phyloP scores from a whole-genome alignment of 192 early-diverging fungal species.

The Linnemannia schmuckeri region DNA sequence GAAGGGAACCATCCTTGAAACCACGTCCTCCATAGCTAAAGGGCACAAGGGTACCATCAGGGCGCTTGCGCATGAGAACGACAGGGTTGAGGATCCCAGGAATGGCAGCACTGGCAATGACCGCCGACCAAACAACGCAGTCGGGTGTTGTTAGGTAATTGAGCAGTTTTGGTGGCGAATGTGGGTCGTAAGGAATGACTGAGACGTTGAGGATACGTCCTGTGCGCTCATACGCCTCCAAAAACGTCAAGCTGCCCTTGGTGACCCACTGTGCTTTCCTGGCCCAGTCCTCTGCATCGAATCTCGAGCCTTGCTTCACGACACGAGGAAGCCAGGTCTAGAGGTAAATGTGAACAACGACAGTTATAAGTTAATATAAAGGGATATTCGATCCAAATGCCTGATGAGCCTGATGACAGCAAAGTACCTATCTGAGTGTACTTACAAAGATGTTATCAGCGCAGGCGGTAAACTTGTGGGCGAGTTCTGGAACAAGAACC shows the following conservation, averaged over 20 bases:
- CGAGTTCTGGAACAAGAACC: slow-evolving; percentile 68
- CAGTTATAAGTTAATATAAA: neutral
- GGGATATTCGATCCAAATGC: neutral
- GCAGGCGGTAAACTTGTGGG: slow-evolving; percentile 67
- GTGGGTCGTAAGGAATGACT: slow-evolving; percentile 79
- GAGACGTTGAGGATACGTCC: slow-evolving; percentile 91
- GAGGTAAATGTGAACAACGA: neutral
- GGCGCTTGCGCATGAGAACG: slow-evolving; percentile 84
- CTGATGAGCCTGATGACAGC: neutral
- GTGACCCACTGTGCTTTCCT: slow-evolving; percentile 75
- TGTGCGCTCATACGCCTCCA: slow-evolving; percentile 90
- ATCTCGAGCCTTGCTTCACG: slow-evolving; percentile 62
- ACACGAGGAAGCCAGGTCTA: slow-evolving; percentile 59
- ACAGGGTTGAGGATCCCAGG: slow-evolving; percentile 89
- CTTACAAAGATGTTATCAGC: slow-evolving; percentile 52
- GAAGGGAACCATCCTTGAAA: slow-evolving; percentile 92
- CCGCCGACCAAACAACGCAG: slow-evolving; percentile 90
- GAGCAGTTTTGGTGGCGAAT: slow-evolving; percentile 83
- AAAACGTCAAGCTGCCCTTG: slow-evolving; percentile 87
- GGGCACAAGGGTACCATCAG: slow-evolving; percentile 73
- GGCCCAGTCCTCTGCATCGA: slow-evolving; percentile 76
- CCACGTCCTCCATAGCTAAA: slow-evolving; percentile 77
- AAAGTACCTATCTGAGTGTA: neutral
- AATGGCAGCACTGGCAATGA: slow-evolving; percentile 87
- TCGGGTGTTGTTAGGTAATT: slow-evolving; percentile 92